Evolutionary conservation across 1,139 yeast species (phyloP).

Genomic region (Fermentozyma sake): DNA sequence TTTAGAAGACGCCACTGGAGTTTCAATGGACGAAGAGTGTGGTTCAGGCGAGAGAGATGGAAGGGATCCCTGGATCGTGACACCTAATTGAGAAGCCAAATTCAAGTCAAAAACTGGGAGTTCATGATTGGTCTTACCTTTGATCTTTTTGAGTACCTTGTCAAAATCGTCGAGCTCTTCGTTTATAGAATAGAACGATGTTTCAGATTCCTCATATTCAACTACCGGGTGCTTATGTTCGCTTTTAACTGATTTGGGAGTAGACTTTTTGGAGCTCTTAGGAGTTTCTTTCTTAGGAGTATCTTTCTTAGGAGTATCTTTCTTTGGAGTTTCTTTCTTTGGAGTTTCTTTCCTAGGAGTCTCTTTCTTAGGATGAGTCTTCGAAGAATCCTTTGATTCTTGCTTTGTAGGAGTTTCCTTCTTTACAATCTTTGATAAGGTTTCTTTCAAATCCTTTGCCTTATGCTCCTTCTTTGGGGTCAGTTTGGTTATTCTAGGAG

Average conservation of each 20-base stretch:
- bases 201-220: too few species aligned
- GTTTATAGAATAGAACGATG: constrained; percentile 13
- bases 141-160: constrained; percentile 14
- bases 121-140: constrained; percentile 5
- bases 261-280: constrained; percentile 1
- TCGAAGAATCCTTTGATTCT: too few species aligned
- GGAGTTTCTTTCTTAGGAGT: constrained; percentile 8
- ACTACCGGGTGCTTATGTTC: too few species aligned
- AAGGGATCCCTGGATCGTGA: constrained; percentile 26
- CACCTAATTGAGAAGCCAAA: constrained; percentile 26
- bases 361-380: too few species aligned
- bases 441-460: too few species aligned
- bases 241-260: constrained; percentile 2
- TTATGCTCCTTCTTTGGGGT: too few species aligned
- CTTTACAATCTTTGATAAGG: too few species aligned
- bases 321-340: constrained; percentile 1
- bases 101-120: constrained; percentile 10
- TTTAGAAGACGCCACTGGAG: constrained; percentile 10
- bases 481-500: too few species aligned
- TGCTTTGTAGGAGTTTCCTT: too few species aligned
- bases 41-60: too few species aligned
- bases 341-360: constrained; percentile 3
- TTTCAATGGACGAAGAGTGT: constrained; percentile 4
- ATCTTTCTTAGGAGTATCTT: constrained; percentile 2
- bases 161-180: constrained; percentile 26